Percentiles rank a stretch among this genome's conserved stretches.
phyloP scores from a whole-genome alignment of 352 stramenopile genomes.

The Globisporangium sylvaticum region DNA sequence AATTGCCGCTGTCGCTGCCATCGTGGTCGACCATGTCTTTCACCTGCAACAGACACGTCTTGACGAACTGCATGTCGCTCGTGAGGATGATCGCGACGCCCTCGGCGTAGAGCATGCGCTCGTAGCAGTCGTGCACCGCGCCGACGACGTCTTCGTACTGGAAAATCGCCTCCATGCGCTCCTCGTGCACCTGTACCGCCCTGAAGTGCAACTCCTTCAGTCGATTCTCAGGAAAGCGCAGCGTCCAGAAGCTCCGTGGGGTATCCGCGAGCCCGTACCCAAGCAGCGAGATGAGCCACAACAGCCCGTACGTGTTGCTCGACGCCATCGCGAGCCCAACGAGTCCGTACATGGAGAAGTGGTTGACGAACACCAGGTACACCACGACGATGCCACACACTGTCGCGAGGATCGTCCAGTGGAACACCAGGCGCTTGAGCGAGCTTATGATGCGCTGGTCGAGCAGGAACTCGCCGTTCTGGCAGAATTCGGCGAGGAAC shows the following conservation, averaged over 20 bases:
- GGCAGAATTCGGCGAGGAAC: slow-evolving; percentile 54
- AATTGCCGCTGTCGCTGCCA: slow-evolving; percentile 1
- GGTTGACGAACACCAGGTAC: slow-evolving; percentile 58
- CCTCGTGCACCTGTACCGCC: slow-evolving; percentile 55
- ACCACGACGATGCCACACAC: slow-evolving; percentile 23
- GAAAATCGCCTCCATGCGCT: slow-evolving; percentile 63
- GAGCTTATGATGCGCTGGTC: slow-evolving; percentile 33
- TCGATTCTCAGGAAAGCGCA: slow-evolving; percentile 29
- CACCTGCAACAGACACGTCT: slow-evolving; percentile 40
- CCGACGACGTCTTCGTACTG: slow-evolving; percentile 48
- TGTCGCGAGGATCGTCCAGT: slow-evolving; percentile 49
- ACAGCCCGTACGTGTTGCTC: slow-evolving; percentile 65
- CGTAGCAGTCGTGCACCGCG: slow-evolving; percentile 32
- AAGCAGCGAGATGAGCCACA: slow-evolving; percentile 42
- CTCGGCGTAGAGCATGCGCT: slow-evolving; percentile 51
- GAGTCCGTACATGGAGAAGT: slow-evolving; percentile 47
- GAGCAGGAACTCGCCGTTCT: slow-evolving; percentile 58
- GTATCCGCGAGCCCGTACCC: slow-evolving; percentile 63
- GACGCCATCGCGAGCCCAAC: slow-evolving; percentile 52
- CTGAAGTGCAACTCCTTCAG: slow-evolving; percentile 48
- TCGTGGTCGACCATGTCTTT: slow-evolving; percentile 24
- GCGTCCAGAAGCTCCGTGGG: slow-evolving; percentile 46
- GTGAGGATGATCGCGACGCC: slow-evolving; percentile 61
- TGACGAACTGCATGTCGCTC: slow-evolving; percentile 60
- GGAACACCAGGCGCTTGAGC: slow-evolving; percentile 39